A percentile compares a stretch with the other conserved stretches of the same genome.
Evolutionary conservation across 2,329 filamentous ascomycete genomes (phyloP).

Genomic region (Pseudocercospora cruenta): DNA sequence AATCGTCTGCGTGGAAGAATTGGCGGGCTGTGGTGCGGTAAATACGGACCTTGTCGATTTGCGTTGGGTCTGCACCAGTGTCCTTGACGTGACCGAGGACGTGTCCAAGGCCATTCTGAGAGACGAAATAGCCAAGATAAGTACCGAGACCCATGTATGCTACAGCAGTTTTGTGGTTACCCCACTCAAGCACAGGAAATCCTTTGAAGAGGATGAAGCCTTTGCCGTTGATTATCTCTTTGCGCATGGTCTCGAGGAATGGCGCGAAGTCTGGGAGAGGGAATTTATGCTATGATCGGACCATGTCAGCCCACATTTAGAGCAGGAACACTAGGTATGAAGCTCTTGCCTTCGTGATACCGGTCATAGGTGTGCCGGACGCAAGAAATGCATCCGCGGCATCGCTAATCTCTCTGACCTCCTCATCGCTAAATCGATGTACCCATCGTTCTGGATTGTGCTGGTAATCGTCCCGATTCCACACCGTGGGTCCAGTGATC

Average conservation of each 20-base stretch:
- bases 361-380: conserved; percentile 68
- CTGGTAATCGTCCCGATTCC: conserved; percentile 68
- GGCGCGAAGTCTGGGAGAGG: conserved; percentile 59
- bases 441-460: conserved; percentile 71
- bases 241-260: conserved; percentile 60
- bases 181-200: conserved; percentile 77
- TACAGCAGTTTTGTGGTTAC: conserved; percentile 75
- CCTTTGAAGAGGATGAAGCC: conserved; percentile 90
- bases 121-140: conserved; percentile 85
- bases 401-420: conserved; percentile 68
- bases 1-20: conserved; percentile 84
- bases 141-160: conserved; percentile 86
- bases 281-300: conserved; percentile 57
- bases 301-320: not conserved
- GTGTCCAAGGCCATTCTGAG: conserved; percentile 82
- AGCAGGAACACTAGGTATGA: not conserved
- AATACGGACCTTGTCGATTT: conserved; percentile 86
- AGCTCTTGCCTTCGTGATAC: conserved; percentile 62
- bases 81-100: conserved; percentile 90
- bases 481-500: conserved; percentile 73
- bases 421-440: conserved; percentile 67
- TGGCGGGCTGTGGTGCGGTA: conserved; percentile 85
- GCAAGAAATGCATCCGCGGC: conserved; percentile 72
- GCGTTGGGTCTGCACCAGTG: conserved; percentile 75
- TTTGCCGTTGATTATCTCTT: conserved; percentile 77